Evolutionary conservation across 1,139 yeast species (phyloP).

Genomic region (Ogataea hybrid): DNA sequence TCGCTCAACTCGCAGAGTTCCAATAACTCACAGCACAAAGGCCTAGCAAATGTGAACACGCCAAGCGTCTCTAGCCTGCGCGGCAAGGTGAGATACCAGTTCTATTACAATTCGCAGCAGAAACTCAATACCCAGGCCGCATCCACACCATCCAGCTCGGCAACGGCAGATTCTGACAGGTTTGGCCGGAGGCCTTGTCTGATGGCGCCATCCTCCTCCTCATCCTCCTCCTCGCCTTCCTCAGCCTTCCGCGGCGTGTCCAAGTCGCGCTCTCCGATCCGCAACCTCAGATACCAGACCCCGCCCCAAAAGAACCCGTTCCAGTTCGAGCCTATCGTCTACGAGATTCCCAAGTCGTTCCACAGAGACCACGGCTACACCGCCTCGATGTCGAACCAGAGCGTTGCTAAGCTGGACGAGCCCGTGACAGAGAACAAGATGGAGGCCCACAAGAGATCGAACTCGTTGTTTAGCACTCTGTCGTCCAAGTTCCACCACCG

Average conservation of each 20-base stretch:
- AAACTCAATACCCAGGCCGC: conserved; percentile 15
- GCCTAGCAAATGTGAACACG: conserved; percentile 18
- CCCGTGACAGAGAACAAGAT: neutral
- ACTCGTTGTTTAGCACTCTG: conserved; percentile 26
- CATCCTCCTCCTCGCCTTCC: conserved; percentile 17
- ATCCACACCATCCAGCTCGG: conserved; percentile 10
- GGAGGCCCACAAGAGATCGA: conserved; percentile 24
- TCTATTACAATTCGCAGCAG: conserved; percentile 25
- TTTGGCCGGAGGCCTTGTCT: conserved; percentile 12
- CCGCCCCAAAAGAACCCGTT: conserved; percentile 25
- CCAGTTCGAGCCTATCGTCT: conserved; percentile 29
- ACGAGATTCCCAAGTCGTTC: conserved; percentile 29
- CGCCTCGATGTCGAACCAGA: conserved; percentile 14
- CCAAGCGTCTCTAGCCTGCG: conserved; percentile 28
- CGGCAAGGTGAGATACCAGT: conserved; percentile 32
- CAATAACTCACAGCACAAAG: conserved; percentile 17
- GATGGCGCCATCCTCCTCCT: conserved; percentile 11
- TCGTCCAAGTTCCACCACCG: conserved; percentile 26
- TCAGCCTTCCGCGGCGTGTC: conserved; percentile 16
- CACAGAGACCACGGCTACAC: conserved; percentile 22
- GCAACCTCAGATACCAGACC: conserved; percentile 18
- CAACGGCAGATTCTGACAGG: conserved; percentile 11
- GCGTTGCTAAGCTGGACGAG: too few relatives aligned
- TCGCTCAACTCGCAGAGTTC: conserved; percentile 25
- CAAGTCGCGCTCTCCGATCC: conserved; percentile 28